Conservation (phyloP, 257 asterid species). For the Linaria vulgaris region DNA sequence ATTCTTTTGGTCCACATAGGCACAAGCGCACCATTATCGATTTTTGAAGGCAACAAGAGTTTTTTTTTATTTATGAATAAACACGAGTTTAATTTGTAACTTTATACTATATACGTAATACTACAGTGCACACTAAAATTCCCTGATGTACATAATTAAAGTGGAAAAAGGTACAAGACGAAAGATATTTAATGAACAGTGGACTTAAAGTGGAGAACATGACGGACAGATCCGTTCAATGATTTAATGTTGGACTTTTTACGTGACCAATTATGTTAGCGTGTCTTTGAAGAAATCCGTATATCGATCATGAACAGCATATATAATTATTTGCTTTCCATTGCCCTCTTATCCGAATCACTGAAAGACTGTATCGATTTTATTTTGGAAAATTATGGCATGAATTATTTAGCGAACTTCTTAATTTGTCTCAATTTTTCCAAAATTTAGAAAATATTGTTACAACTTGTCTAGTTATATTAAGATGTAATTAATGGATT, state of each 20-base stretch:
- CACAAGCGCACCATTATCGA: constrained; percentile 8
- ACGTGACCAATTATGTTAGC: constrained; percentile 20
- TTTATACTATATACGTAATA: not conserved
- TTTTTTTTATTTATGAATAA: too few species aligned
- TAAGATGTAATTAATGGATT: too few species aligned
- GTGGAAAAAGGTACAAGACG: not conserved
- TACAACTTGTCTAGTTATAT: too few species aligned
- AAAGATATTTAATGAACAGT: not conserved
- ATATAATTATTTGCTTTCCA: not conserved
- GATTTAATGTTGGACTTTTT: constrained; percentile 31
- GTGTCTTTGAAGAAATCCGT: constrained; percentile 22
- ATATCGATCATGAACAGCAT: constrained; percentile 1
- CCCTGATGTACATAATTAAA: not conserved
- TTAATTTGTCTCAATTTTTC: too few species aligned
- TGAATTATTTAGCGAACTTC: too few species aligned
- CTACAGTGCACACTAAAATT: not conserved
- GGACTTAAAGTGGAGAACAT: constrained; percentile 23
- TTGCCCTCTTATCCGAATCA: not conserved
- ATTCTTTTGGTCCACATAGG: constrained; percentile 23
- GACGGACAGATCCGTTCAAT: constrained; percentile 28
- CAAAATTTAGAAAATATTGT: too few species aligned
- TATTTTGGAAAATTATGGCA: too few species aligned
- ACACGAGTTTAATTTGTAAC: too few species aligned
- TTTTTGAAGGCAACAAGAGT: constrained; percentile 16
- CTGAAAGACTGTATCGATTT: too few species aligned